Evolutionary conservation across 208 protist genomes (phyloP).

Genomic region (Leishmania braziliensis): DNA sequence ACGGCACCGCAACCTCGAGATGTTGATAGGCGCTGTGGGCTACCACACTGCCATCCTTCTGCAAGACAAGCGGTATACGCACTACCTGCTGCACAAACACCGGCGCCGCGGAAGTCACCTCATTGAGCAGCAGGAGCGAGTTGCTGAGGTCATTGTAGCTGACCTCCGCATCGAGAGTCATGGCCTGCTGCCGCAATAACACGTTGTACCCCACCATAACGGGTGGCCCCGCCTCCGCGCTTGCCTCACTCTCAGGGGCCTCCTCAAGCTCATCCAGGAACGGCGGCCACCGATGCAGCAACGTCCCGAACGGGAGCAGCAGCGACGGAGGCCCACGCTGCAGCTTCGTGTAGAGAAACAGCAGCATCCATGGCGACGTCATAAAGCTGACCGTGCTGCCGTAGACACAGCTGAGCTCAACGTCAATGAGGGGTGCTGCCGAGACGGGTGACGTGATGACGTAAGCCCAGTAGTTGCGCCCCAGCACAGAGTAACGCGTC

Average conservation of each 20-base stretch:
- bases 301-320: constrained; percentile 72
- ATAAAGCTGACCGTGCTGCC: constrained; percentile 80
- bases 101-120: constrained; percentile 70
- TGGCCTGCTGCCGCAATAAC: constrained; percentile 62
- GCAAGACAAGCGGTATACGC: constrained; percentile 41
- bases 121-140: constrained; percentile 72
- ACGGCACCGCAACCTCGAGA: constrained; percentile 51
- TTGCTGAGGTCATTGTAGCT: constrained; percentile 61
- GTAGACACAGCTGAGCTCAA: constrained; percentile 78
- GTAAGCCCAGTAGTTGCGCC: constrained; percentile 89
- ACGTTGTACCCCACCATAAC: constrained; percentile 40
- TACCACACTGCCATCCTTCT: constrained; percentile 32
- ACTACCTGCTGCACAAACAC: constrained; percentile 74
- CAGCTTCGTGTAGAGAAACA: constrained; percentile 69
- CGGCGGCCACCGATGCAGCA: constrained; percentile 61
- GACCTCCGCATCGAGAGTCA: constrained; percentile 78
- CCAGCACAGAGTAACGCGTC: constrained; percentile 85
- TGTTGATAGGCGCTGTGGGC: constrained; percentile 24
- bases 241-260: not conserved
- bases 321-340: constrained; percentile 55
- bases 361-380: constrained; percentile 81
- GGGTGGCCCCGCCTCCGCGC: not conserved
- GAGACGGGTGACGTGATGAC: constrained; percentile 67
- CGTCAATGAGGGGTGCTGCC: constrained; percentile 68
- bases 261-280: constrained; percentile 46